Conservation (phyloP, 768 basidiomycete genomes). For the Coprinopsis cinerea region DNA sequence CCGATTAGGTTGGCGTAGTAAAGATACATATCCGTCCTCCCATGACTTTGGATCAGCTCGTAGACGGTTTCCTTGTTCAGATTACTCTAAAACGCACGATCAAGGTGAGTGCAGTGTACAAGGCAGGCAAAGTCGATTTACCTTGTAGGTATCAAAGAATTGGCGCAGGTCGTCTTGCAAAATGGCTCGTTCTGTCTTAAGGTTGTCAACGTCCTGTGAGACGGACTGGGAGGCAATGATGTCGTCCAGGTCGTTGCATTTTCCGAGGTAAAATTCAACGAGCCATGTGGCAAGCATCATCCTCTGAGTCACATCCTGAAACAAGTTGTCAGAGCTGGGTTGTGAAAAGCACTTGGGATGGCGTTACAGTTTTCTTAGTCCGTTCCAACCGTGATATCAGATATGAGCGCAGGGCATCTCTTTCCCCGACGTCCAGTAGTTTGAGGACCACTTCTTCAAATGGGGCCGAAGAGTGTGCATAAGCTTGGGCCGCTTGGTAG, state of each 20-base stretch:
- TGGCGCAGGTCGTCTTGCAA: conserved; percentile 91
- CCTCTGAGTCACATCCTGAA: conserved; percentile 84
- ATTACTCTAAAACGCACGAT: conserved; percentile 50
- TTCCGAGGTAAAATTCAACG: conserved; percentile 93
- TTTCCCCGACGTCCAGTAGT: conserved; percentile 84
- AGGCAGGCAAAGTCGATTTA: conserved; percentile 23
- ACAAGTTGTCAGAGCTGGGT: neutral
- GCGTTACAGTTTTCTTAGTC: conserved; percentile 69
- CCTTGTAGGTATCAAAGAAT: conserved; percentile 94
- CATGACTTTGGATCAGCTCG: conserved; percentile 91
- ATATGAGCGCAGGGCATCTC: conserved; percentile 88
- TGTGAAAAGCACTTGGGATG: neutral
- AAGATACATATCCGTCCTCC: conserved; percentile 86
- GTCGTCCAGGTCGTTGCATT: conserved; percentile 95
- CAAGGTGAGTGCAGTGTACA: neutral
- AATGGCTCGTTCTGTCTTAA: conserved; percentile 71
- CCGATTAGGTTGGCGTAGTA: conserved; percentile 81
- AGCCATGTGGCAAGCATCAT: conserved; percentile 99
- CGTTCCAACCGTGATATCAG: conserved; percentile 83
- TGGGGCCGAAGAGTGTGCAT: conserved; percentile 78
- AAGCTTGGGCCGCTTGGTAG: conserved; percentile 89
- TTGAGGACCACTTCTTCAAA: conserved; percentile 92
- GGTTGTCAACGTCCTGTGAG: conserved; percentile 78
- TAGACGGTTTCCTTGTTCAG: conserved; percentile 83
- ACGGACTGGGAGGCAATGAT: conserved; percentile 81